phyloP scores from a whole-genome alignment of 805 yeast species.

The Candida maris region DNA sequence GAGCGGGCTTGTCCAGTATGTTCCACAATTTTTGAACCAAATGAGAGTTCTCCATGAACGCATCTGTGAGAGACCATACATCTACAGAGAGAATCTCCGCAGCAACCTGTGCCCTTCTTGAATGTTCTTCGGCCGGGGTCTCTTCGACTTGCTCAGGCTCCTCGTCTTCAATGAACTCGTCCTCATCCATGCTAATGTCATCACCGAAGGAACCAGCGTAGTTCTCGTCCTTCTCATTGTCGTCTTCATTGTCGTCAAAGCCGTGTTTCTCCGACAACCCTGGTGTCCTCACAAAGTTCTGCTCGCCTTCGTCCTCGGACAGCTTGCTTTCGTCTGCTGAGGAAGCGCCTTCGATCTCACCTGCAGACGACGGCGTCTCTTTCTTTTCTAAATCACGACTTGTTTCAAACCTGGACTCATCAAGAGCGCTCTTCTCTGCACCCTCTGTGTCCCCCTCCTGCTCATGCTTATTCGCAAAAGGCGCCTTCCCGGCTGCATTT shows the following conservation, averaged over 20 bases:
- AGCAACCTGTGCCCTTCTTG: constrained; percentile 59
- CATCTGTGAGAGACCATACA: constrained; percentile 90
- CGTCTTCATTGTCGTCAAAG: constrained; percentile 14
- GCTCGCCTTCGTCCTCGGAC: constrained; percentile 5
- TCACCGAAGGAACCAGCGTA: constrained; percentile 16
- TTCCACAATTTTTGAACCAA: constrained; percentile 75
- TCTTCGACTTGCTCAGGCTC: constrained; percentile 31
- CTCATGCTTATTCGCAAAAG: not conserved
- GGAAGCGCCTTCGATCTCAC: constrained; percentile 4
- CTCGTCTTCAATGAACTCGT: constrained; percentile 24
- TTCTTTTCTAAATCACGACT: not conserved
- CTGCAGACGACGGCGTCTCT: constrained; percentile 2
- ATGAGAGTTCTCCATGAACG: constrained; percentile 71
- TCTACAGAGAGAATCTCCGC: constrained; percentile 89
- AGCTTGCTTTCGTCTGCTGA: not conserved
- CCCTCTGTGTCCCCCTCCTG: not conserved
- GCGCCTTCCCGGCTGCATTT: constrained; percentile 1
- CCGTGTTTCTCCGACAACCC: constrained; percentile 4
- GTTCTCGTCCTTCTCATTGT: constrained; percentile 18
- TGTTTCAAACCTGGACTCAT: constrained; percentile 6
- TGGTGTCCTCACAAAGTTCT: not conserved
- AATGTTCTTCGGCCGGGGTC: constrained; percentile 32
- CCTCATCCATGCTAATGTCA: constrained; percentile 22
- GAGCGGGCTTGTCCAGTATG: constrained; percentile 62
- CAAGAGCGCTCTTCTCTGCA: not conserved